Evolutionary conservation across 352 stramenopile genomes (phyloP).

Genomic region (Phytophthora boehmeriae): DNA sequence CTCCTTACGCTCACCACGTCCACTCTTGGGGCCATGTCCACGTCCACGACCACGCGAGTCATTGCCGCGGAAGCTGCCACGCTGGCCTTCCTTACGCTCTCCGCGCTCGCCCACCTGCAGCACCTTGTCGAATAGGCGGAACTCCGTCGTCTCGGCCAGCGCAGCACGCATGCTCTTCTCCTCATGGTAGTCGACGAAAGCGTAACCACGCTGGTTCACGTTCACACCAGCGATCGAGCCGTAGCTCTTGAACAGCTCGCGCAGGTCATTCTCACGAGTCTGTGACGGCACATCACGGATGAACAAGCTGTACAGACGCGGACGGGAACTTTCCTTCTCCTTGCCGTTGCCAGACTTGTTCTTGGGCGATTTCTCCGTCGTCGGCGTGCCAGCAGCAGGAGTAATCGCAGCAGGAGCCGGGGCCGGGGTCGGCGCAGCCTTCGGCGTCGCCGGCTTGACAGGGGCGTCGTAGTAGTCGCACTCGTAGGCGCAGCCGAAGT

Average conservation of each 20-base stretch:
- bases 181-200: conserved; percentile 87
- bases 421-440: conserved; percentile 23
- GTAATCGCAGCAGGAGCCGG: conserved; percentile 28
- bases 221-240: conserved; percentile 77
- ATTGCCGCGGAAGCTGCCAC: conserved; percentile 56
- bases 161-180: conserved; percentile 78
- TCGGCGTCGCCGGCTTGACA: conserved; percentile 66
- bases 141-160: conserved; percentile 65
- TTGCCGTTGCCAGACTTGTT: conserved; percentile 49
- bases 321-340: conserved; percentile 35
- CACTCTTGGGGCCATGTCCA: conserved; percentile 50
- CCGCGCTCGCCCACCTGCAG: conserved; percentile 75
- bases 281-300: conserved; percentile 78
- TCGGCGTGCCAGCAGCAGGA: conserved; percentile 12
- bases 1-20: conserved; percentile 73
- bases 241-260: conserved; percentile 82
- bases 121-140: conserved; percentile 79
- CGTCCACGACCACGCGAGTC: conserved; percentile 57
- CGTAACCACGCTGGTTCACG: conserved; percentile 59
- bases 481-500: conserved; percentile 26
- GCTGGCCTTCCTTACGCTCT: conserved; percentile 75
- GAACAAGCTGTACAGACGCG: conserved; percentile 66
- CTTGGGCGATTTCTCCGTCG: conserved; percentile 47
- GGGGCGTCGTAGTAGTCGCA: conserved; percentile 25
- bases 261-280: conserved; percentile 76